Evolutionary conservation across 768 basidiomycete species (phyloP).

Genomic region (Brasilioporus rufonigricans): DNA sequence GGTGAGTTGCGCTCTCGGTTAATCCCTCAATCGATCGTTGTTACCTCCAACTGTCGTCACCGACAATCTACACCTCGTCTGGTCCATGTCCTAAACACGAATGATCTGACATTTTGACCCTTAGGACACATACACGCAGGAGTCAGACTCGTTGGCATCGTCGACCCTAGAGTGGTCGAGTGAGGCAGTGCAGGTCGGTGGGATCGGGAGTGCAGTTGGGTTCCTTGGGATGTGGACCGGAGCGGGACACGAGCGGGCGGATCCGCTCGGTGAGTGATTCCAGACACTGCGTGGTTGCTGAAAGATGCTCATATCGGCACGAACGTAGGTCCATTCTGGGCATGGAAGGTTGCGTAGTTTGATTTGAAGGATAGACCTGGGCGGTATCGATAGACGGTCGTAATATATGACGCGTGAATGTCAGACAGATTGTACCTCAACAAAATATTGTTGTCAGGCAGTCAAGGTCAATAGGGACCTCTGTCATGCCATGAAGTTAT

Average conservation of each 20-base stretch:
- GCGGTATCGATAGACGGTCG: background rate
- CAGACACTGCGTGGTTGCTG: background rate
- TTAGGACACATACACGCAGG: slow-evolving; percentile 28
- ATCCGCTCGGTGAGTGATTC: slow-evolving; percentile 40
- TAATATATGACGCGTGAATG: background rate
- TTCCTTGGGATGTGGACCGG: slow-evolving; percentile 58
- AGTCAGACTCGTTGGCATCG: slow-evolving; percentile 31
- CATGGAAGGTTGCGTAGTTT: slow-evolving; percentile 39
- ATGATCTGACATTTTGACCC: slow-evolving; percentile 1
- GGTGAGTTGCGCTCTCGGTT: slow-evolving; percentile 29
- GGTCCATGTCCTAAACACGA: background rate
- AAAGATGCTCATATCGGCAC: background rate
- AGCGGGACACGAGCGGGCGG: slow-evolving; percentile 41
- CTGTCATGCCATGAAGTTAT: no score
- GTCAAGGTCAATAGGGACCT: no score
- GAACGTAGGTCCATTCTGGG: slow-evolving; percentile 40
- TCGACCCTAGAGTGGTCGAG: slow-evolving; percentile 46
- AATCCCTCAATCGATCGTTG: background rate
- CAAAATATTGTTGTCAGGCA: no score
- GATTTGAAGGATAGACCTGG: background rate
- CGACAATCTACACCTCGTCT: background rate
- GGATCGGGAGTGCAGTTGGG: slow-evolving; percentile 50
- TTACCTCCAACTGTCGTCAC: background rate
- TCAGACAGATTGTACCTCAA: background rate
- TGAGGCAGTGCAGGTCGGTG: slow-evolving; percentile 58